Conservation (phyloP, 139 green algal species). For the Chlorella vulgaris region DNA sequence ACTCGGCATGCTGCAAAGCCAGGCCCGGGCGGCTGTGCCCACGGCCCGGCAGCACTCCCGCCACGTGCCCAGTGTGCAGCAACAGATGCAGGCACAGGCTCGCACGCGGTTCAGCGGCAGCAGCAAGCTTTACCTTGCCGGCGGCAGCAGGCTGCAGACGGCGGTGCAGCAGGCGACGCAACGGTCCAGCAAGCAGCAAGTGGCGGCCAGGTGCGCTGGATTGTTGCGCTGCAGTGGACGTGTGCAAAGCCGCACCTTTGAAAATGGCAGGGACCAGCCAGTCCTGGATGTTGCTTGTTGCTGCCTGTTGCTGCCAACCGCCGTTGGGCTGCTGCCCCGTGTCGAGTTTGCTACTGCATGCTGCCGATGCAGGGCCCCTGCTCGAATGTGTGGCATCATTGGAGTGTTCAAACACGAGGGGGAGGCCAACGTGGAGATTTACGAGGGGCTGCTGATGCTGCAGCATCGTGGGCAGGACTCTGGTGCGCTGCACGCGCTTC, state of each 20-base stretch:
- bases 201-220: slow-evolving; percentile 6
- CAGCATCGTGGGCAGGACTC: slow-evolving; percentile 92
- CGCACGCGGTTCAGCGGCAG: slow-evolving; percentile 12
- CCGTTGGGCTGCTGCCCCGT: neutral
- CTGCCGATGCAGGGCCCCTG: slow-evolving; percentile 16
- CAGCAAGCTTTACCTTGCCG: slow-evolving; percentile 12
- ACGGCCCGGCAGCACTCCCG: too few relatives aligned
- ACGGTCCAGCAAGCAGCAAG: neutral
- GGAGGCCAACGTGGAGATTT: slow-evolving; percentile 85
- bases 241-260: neutral
- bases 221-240: too few relatives aligned
- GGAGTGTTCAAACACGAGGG: slow-evolving; percentile 88
- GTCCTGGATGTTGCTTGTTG: neutral
- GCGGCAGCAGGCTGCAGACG: slow-evolving; percentile 12
- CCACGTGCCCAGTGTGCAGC: slow-evolving; percentile 17
- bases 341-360: neutral
- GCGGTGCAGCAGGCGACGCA: slow-evolving; percentile 7
- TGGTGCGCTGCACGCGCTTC: neutral
- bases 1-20: slow-evolving; percentile 14
- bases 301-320: neutral
- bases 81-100: slow-evolving; percentile 1
- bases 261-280: too few relatives aligned
- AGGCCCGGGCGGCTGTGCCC: neutral
- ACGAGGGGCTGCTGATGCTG: slow-evolving; percentile 97
- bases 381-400: slow-evolving; percentile 93